Percentiles rank a stretch among this genome's conserved stretches.
phyloP scores from a whole-genome alignment of 75 land plant species.

The Pseudotsuga menziesii region DNA sequence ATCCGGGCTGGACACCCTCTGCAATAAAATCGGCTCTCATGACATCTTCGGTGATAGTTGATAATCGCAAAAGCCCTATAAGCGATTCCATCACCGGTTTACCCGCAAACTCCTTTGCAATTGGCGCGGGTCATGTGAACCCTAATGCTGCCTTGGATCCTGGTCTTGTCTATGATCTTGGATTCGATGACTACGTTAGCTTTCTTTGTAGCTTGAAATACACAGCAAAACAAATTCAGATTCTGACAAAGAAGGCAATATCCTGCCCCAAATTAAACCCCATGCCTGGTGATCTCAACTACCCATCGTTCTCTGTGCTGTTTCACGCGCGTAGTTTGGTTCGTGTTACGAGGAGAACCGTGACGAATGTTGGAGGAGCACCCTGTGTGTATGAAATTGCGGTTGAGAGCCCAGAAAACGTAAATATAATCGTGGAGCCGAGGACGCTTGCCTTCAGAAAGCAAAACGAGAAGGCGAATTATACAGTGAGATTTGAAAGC shows the following conservation, averaged over 20 bases:
- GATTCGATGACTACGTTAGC: conserved; percentile 8
- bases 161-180: conserved; percentile 18
- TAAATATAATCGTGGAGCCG: conserved; percentile 27
- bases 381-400: conserved; percentile 14
- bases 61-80: conserved; percentile 6
- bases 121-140: conserved; percentile 17
- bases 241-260: conserved; percentile 7
- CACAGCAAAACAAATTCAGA: neutral
- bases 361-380: conserved; percentile 1
- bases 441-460: conserved; percentile 14
- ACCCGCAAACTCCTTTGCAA: conserved; percentile 15
- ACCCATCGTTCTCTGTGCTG: conserved; percentile 31
- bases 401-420: conserved; percentile 16
- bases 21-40: conserved; percentile 35
- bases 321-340: neutral
- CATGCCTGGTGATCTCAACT: conserved; percentile 30
- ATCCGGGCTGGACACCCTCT: conserved; percentile 30
- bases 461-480: conserved; percentile 18
- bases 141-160: conserved; percentile 13
- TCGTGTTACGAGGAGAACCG: neutral
- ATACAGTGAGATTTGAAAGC: conserved; percentile 13
- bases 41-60: conserved; percentile 17
- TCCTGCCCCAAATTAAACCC: conserved; percentile 4
- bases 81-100: neutral
- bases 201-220: conserved; percentile 15